These are phyloP conservation scores for Liquidambar formosana DNA, from an alignment of 164 flowering plant species.

Conservation along the genomic window DNA sequence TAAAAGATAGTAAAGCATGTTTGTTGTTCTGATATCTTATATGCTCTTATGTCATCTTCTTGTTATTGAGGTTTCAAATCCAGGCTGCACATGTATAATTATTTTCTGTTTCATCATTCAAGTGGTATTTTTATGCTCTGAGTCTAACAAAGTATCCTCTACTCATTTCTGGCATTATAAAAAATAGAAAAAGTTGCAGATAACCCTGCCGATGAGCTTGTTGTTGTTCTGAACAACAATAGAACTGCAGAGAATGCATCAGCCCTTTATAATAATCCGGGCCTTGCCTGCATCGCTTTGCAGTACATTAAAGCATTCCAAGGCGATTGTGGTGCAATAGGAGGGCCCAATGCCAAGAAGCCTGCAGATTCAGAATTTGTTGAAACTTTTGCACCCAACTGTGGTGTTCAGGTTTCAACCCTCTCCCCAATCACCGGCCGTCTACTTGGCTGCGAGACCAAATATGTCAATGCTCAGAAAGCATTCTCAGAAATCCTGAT, in stretches of 20 bases:
- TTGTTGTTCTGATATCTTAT: not conserved
- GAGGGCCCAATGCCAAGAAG: slow-evolving; percentile 59
- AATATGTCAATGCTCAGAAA: slow-evolving; percentile 48
- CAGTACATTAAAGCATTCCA: slow-evolving; percentile 91
- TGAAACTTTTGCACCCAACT: slow-evolving; percentile 82
- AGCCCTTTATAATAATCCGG: slow-evolving; percentile 63
- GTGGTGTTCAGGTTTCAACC: slow-evolving; percentile 59
- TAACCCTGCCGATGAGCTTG: slow-evolving; percentile 87
- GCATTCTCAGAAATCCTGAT: slow-evolving; percentile 74
- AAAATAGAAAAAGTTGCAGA: slow-evolving; percentile 45
- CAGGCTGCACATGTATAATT: not conserved
- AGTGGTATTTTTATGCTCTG: not conserved
- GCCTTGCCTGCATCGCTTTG: slow-evolving; percentile 86
- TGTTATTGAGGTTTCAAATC: not conserved
- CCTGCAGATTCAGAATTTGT: slow-evolving; percentile 71
- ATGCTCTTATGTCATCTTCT: not conserved
- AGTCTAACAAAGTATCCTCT: not conserved
- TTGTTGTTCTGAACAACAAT: slow-evolving; percentile 57
- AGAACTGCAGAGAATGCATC: slow-evolving; percentile 67
- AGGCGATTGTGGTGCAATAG: slow-evolving; percentile 72
- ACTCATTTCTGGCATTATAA: not conserved
- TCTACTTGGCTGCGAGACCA: slow-evolving; percentile 73
- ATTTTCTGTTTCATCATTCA: not conserved
- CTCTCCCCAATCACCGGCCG: slow-evolving; percentile 79
- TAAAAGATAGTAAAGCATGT: not conserved